Conservation (phyloP, 1,284 basidiomycete genomes). For the Coniophora puteana region DNA sequence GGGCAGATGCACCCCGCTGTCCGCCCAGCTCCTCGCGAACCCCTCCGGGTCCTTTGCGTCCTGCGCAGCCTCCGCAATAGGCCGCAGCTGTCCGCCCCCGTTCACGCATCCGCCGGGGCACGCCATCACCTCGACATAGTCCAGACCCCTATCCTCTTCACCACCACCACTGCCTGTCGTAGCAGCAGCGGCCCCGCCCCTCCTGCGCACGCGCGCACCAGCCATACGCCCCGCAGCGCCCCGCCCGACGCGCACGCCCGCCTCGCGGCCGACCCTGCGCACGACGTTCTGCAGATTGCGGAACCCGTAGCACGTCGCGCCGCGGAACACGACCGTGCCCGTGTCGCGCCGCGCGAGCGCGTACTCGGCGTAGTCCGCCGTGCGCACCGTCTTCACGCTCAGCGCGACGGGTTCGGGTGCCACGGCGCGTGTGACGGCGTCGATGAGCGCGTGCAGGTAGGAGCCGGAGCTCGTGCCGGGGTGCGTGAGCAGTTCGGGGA, state of each 20-base stretch:
- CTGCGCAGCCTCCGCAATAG: conserved; percentile 28
- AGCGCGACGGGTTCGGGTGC: conserved; percentile 48
- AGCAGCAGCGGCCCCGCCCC: conserved; percentile 31
- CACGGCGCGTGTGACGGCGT: conserved; percentile 38
- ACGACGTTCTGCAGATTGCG: conserved; percentile 97
- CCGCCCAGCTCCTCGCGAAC: conserved; percentile 52
- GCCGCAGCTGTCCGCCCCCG: conserved; percentile 91
- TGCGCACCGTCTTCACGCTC: conserved; percentile 47
- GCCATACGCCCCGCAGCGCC: conserved; percentile 62
- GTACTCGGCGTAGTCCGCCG: conserved; percentile 59
- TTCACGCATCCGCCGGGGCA: conserved; percentile 98
- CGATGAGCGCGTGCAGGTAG: conserved; percentile 81
- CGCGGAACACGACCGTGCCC: conserved; percentile 78
- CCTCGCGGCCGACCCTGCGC: conserved; percentile 84
- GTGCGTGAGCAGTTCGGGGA: conserved; percentile 78
- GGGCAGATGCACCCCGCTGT: conserved; percentile 38
- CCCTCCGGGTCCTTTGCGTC: conserved; percentile 57
- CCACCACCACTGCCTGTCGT: conserved; percentile 25
- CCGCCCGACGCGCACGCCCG: conserved; percentile 68
- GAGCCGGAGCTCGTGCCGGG: conserved; percentile 91
- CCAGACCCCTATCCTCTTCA: conserved; percentile 57
- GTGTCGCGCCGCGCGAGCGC: conserved; percentile 50
- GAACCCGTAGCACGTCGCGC: conserved; percentile 96
- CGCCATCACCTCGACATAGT: conserved; percentile 99
- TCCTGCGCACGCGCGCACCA: conserved; percentile 28